Base-by-base conservation (phyloP, 139 green algal genomes). In the Ulvella scutata region DNA sequence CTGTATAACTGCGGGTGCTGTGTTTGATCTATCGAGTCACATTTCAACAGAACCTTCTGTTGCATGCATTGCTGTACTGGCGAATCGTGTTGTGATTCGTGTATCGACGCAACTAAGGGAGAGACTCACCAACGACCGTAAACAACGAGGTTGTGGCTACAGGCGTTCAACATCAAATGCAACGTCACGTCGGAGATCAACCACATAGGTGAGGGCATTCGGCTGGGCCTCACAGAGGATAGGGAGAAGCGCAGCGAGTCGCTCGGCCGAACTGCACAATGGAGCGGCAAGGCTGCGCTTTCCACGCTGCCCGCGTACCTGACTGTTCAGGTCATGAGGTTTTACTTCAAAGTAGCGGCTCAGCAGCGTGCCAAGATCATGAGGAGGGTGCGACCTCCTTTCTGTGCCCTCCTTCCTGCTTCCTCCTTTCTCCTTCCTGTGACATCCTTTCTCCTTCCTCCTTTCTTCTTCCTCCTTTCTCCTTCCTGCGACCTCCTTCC, bases 361-460 rank as follows among this genome's bases (percentile, higher is more conserved):
- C 86, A 93, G 81, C 83, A 94, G 62, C 98, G 98, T 86, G 92
- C 93, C 76, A 99, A 99, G 88, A 97, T 99, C 51, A 79, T 99
- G 74, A 84, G 92, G 38, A 95, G 94, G 89, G 90, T 89, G 73
- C 31, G 80, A 3, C 6, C 31, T 26, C n/a, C n/a, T n/a, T n/a
- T n/a, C n/a, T n/a, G n/a, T n/a, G n/a, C n/a, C n/a, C n/a, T n/a
- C n/a, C n/a, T n/a, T n/a, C n/a, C n/a, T n/a, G n/a, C n/a, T n/a
- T n/a, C n/a, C n/a, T n/a, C n/a, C n/a, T n/a, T n/a, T n/a, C n/a
- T n/a, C n/a, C n/a, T n/a, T n/a, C n/a, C n/a, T n/a, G n/a, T n/a
- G n/a, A n/a, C n/a, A n/a, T n/a, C n/a, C n/a, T n/a, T n/a, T n/a
- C n/a, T n/a, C n/a, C n/a, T n/a, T n/a, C n/a, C n/a, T n/a, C n/a